Evolutionary conservation across 805 yeast genomes (phyloP).

Genomic region (Starmerella lactis-condensi): DNA sequence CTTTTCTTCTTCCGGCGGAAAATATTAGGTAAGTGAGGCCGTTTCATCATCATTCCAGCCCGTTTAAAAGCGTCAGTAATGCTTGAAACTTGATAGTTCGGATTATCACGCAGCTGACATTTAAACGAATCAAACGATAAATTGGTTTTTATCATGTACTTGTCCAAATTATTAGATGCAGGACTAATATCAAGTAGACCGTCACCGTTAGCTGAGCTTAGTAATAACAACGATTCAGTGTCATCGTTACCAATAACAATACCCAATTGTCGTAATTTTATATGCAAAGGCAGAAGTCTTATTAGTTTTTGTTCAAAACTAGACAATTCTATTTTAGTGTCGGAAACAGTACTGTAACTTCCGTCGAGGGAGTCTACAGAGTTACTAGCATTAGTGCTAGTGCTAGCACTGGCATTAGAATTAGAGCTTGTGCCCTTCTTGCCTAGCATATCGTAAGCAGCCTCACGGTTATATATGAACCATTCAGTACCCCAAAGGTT

Average conservation of each 20-base stretch:
- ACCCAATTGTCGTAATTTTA: constrained; percentile 47
- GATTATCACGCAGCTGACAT: constrained; percentile 48
- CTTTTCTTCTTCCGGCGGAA: background rate
- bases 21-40: too few species aligned
- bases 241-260: constrained; percentile 60
- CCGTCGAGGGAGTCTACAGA: background rate
- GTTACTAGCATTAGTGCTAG: background rate
- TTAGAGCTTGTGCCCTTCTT: background rate
- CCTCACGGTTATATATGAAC: constrained; percentile 62
- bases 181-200: constrained; percentile 41
- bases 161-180: constrained; percentile 37
- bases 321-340: background rate
- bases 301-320: constrained; percentile 13
- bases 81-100: constrained; percentile 28
- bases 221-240: constrained; percentile 54
- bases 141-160: constrained; percentile 31
- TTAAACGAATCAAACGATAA: constrained; percentile 35
- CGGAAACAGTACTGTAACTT: background rate
- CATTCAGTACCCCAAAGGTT: constrained; percentile 62
- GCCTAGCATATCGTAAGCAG: constrained; percentile 40
- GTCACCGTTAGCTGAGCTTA: constrained; percentile 35
- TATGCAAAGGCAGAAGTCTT: constrained; percentile 39
- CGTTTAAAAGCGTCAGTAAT: too few species aligned
- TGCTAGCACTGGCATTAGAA: constrained; percentile 1
- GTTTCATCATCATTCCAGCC: too few species aligned